Evolutionary conservation across 2,329 filamentous ascomycete species (phyloP).

Genomic region (Calonectria fujianensis): DNA sequence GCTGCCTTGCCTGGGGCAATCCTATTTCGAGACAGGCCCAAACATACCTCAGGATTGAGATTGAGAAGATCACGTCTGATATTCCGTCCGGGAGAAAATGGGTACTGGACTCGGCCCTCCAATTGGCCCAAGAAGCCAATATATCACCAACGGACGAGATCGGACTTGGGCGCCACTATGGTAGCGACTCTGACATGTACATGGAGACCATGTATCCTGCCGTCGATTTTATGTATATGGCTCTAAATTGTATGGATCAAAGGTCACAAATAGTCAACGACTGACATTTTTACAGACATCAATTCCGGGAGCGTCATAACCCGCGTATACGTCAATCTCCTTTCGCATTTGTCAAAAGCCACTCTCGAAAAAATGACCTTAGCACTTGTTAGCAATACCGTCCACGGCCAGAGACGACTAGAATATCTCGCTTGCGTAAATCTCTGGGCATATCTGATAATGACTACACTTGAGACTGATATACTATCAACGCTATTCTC

Average conservation of each 20-base stretch:
- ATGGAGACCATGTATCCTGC: not conserved
- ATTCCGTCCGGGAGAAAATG: not conserved
- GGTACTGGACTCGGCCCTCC: not conserved
- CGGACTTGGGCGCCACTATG: not conserved
- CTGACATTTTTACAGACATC: not conserved
- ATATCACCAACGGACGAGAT: not conserved
- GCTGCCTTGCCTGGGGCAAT: not conserved
- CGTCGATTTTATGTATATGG: not conserved
- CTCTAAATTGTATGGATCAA: not conserved
- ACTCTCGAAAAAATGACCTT: not conserved
- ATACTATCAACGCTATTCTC: not conserved
- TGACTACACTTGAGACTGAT: not conserved
- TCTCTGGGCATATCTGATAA: not conserved
- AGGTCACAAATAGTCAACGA: not conserved
- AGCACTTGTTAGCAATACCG: not conserved
- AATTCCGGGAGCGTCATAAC: constrained; percentile 4
- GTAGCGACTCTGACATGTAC: not conserved
- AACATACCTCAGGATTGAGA: not conserved
- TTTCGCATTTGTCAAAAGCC: not conserved
- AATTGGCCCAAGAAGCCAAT: not conserved
- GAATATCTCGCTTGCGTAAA: constrained; percentile 2
- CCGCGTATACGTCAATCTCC: not conserved
- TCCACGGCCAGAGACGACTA: not conserved
- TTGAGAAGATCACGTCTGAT: not conserved
- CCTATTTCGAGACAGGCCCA: not conserved